Conservation (phyloP, 2,329 filamentous ascomycete genomes). For the Aspergillus ustus region DNA sequence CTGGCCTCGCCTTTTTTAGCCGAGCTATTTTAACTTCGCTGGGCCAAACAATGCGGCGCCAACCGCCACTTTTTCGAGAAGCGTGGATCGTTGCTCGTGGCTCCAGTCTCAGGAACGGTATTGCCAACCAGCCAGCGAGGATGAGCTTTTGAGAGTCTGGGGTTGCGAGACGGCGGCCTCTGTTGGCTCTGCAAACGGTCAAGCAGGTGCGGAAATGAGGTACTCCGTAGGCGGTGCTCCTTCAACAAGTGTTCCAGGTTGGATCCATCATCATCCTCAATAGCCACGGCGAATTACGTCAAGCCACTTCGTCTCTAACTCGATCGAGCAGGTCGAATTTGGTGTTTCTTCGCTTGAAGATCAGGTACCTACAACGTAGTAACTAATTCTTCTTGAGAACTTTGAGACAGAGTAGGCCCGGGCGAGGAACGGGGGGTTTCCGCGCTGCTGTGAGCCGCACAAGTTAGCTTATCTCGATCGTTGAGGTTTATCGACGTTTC, state of each 20-base stretch:
- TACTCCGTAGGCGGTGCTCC: no score
- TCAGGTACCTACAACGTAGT: neutral
- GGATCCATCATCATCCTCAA: neutral
- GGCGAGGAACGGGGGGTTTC: neutral
- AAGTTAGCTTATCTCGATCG: neutral
- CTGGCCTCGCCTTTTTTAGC: slow-evolving; percentile 11
- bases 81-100: slow-evolving; percentile 6
- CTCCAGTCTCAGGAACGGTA: slow-evolving; percentile 7
- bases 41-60: slow-evolving; percentile 22
- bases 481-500: neutral
- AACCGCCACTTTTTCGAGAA: slow-evolving; percentile 22
- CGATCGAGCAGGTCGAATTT: neutral
- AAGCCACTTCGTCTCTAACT: neutral
- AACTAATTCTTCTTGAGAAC: neutral
- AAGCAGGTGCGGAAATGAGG: neutral
- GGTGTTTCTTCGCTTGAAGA: neutral
- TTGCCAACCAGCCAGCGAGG: slow-evolving; percentile 9
- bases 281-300: slow-evolving; percentile 7
- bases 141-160: neutral
- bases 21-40: slow-evolving; percentile 14
- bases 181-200: neutral
- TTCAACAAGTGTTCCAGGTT: neutral
- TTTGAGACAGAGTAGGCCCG: neutral
- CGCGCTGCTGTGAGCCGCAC: neutral
- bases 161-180: neutral